Base-by-base conservation (phyloP, 352 stramenopile species). In the Peronospora farinosa region DNA sequence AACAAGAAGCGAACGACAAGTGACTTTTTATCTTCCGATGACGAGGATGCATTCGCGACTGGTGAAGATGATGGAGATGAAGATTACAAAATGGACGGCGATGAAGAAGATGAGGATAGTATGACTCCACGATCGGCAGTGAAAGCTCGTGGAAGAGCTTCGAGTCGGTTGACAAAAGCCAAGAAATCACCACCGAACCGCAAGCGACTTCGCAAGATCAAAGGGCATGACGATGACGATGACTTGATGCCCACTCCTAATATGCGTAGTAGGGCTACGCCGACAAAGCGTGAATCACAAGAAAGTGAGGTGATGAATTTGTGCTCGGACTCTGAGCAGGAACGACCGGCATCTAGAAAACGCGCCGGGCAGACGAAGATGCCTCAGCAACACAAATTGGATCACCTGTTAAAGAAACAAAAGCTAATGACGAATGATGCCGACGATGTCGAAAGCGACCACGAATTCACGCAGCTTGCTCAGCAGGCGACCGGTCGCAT, bases 401-500 rank as follows among this genome's bases (percentile, higher is more conserved):
- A 62, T 51, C 56, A 76, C 16, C 41, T 90, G 48, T 84, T 88
- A 36, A 66, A 67, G 47, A 65, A 53, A 12, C 70, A 78, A 32
- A 53, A 73, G 39, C 33, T 35, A 13, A 47, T 57, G 38, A 47
- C 49, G 21, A 28, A 48, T 12, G 60, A 65, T 10, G 61, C 78
- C 16, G 75, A 87, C 51, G 74, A 84, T 12, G 60, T 86, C n/a
- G 78, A 90, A 55, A 85, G 74, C 25, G 78, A 90, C 40, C 37
- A 67, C 1, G 76, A 86, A 46, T 90, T 90, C 33, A 81, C 70
- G 16, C 49, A 83, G 45, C 46, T 88, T 23, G 64, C 67, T 6
- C 51, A 56, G 28, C 11, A 42, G 37, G 2, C 41, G 45, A 30
- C 44, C 12, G 9, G 32, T 54, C 37, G 13, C 33, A 15, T 33